Evolutionary conservation across 1,284 basidiomycete species (phyloP), one percentile per base, ranked within the genome.

Genomic region (Malassezia obtusa): DNA sequence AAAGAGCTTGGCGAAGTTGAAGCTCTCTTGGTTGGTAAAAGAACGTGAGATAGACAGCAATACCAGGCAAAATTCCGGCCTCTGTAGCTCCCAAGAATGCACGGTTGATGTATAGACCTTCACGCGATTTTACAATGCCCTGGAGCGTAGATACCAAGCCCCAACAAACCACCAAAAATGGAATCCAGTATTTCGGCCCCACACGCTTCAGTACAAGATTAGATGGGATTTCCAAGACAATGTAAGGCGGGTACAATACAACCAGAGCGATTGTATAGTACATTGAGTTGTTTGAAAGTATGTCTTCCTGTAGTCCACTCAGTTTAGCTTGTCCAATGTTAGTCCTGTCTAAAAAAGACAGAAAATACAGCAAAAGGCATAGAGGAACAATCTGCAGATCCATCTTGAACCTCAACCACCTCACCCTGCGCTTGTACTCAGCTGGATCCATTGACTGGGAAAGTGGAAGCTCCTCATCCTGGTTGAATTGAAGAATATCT

Each of bases 211-310:
- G 52, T 3, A 68, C 37, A 8, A 72, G 49, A 17, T 71, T 66
- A 10, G 66, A 62, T 0, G 64, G 63, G 25, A 72, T 59, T 25
- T 71, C 69, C 33, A 72, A 59, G 19, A 60, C 28, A 26, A 72
- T 71, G 57, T 75, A 76, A 4, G 65, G 58, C 0, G 67, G 57
- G 51, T 69, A 72, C n/a, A 67, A 61, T 3, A 67, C 59, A n/a
- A 58, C 59, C 9, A 62, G 52, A 2, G 57, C 45, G n/a, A 49
- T 24, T 1, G 19, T 31, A 14, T 50, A 56, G 26, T 47, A 43
- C 24, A 14, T 21, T 17, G 40, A 43, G 3, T 8, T 26, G 44
- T 51, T 46, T 48, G 62, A 46, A 10, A 62, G 35, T n/a, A n/a
- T n/a, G 17, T 62, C 60, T 25, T 58, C 31, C 15, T 49, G 33